Percentiles rank a stretch among this genome's conserved stretches.
Conservation (phyloP, 2,329 filamentous ascomycete genomes). For the Emericellopsis cladophorae region DNA sequence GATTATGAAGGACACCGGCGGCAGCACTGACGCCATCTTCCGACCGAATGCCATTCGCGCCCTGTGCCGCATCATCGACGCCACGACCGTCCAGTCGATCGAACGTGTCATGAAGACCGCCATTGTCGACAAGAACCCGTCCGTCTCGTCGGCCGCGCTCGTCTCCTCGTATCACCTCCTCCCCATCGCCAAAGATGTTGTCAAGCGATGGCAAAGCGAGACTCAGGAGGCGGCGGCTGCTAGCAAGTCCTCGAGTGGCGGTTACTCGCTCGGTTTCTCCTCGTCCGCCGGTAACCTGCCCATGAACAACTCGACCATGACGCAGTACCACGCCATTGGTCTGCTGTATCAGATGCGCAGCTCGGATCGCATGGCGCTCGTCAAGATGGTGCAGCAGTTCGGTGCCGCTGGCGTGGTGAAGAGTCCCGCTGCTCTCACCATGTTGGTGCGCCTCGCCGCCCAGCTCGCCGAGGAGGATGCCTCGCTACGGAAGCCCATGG, state of each 20-base stretch:
- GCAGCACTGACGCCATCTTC: slow-evolving; percentile 87
- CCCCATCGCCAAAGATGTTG: slow-evolving; percentile 88
- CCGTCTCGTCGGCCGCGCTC: slow-evolving; percentile 88
- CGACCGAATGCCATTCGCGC: slow-evolving; percentile 92
- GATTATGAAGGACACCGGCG: slow-evolving; percentile 98
- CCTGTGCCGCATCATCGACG: slow-evolving; percentile 92
- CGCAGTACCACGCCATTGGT: slow-evolving; percentile 96
- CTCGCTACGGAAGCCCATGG: slow-evolving; percentile 87
- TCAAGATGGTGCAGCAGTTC: slow-evolving; percentile 99
- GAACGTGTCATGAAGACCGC: slow-evolving; percentile 98
- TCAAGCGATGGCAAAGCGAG: slow-evolving; percentile 96
- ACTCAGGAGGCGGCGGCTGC: slow-evolving; percentile 92
- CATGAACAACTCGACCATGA: slow-evolving; percentile 94
- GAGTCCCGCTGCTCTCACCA: slow-evolving; percentile 82
- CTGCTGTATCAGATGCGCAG: slow-evolving; percentile 95
- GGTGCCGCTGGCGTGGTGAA: slow-evolving; percentile 83
- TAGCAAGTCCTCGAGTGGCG: slow-evolving; percentile 65
- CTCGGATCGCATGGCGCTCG: slow-evolving; percentile 93
- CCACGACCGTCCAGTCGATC: slow-evolving; percentile 91
- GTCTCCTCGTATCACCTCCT: slow-evolving; percentile 97
- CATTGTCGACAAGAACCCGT: slow-evolving; percentile 97
- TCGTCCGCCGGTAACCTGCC: slow-evolving; percentile 60
- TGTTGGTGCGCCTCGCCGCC: slow-evolving; percentile 84
- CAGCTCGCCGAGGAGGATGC: slow-evolving; percentile 90
- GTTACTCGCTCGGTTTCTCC: slow-evolving; percentile 88